phyloP scores from a whole-genome alignment of 176 grass and related monocot genomes.

The Zoysia pacifica region DNA sequence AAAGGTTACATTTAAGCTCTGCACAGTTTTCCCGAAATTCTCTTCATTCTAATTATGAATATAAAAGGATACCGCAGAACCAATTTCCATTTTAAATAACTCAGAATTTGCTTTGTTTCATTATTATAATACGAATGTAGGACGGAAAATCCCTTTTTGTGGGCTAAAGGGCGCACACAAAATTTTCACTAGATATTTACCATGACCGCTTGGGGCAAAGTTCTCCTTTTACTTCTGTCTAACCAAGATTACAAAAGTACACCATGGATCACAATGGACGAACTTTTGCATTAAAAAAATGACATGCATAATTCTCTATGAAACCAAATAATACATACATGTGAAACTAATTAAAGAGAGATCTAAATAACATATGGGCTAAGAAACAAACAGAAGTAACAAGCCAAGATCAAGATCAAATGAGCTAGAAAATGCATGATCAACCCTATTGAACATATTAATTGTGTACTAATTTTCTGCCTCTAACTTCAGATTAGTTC shows the following conservation, averaged over 20 bases:
- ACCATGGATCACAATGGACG: background rate
- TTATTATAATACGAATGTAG: background rate
- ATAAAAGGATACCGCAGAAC: background rate
- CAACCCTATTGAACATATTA: constrained; percentile 10
- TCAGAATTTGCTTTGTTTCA: background rate
- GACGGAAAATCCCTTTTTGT: background rate
- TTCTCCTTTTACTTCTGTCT: constrained; percentile 29
- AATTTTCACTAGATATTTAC: background rate
- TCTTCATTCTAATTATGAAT: background rate
- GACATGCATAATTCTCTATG: background rate
- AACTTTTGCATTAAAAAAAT: background rate
- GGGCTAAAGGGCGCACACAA: background rate
- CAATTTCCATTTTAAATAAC: background rate
- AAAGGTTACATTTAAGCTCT: background rate
- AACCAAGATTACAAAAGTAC: constrained; percentile 21
- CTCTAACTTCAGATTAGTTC: background rate
- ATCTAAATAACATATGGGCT: background rate
- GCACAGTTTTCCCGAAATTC: background rate
- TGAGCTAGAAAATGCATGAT: background rate
- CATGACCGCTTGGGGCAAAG: background rate
- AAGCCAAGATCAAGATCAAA: constrained; percentile 9
- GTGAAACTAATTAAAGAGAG: background rate
- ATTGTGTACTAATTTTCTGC: background rate
- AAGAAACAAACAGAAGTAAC: background rate
- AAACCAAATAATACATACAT: background rate